Base-by-base conservation (phyloP, 164 flowering plant species). In the Umbilicus rupestris region DNA sequence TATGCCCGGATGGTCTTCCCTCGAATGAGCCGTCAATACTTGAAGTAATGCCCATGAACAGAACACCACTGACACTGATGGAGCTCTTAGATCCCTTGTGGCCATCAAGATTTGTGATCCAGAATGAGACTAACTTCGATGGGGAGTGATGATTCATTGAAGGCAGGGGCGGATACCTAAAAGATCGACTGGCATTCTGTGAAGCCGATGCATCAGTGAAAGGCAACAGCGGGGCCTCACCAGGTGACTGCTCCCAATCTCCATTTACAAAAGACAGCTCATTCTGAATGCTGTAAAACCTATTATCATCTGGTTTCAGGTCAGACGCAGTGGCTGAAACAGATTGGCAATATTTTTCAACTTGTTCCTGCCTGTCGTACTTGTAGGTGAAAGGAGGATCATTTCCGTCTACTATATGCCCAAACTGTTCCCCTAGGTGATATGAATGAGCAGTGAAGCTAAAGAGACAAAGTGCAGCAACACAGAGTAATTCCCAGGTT, bases 111-210 rank as follows among this genome's bases (percentile, higher is more conserved):
- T 82, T 85, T 1, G 69, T 70, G n/a, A 90, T 80, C 81, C 80
- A 79, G 73, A 92, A 92, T 12, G 92, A 88, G 57, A 64, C 85
- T 29, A 87, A 75, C 9, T 86, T 78, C 35, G 69, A 9, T 0
- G 85, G 87, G 57, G 77, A 62, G 37, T 7, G 62, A 14, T 24
- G 37, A 37, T 63, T 66, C n/a, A 47, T 65, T 2, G 71, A 33
- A 31, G n/a, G n/a, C n/a, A n/a, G n/a, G n/a, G n/a, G n/a, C n/a
- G n/a, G n/a, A n/a, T n/a, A n/a, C n/a, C n/a, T n/a, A n/a, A n/a
- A n/a, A n/a, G n/a, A n/a, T n/a, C n/a, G n/a, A n/a, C n/a, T n/a
- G n/a, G n/a, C n/a, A n/a, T n/a, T n/a, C n/a, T n/a, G n/a, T n/a
- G 33, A 22, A 5, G 72, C 68, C 30, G 45, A 22, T 28, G 72